Conservation (phyloP, 2,329 filamentous ascomycete species). For the Trichophyton schoenleinii region DNA sequence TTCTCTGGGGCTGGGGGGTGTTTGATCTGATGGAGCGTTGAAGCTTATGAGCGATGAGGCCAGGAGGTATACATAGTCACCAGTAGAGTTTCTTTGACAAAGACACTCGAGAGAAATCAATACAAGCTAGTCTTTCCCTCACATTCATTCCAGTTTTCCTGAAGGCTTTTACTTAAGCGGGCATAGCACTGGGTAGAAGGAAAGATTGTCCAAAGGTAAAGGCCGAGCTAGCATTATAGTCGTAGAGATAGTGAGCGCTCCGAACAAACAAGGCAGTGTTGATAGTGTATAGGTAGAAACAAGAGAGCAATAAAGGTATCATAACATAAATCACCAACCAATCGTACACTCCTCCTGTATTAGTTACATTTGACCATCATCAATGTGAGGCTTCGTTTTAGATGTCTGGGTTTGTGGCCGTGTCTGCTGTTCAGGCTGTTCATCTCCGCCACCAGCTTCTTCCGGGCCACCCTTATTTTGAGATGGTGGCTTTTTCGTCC, state of each 20-base stretch:
- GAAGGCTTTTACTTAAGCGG: too few relatives aligned
- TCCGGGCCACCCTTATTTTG: neutral
- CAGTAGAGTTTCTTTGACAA: conserved; percentile 2
- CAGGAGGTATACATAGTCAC: neutral
- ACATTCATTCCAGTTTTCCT: too few relatives aligned
- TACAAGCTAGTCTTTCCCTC: neutral
- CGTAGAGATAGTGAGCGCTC: neutral
- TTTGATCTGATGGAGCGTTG: neutral
- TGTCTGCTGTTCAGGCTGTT: neutral
- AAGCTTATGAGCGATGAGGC: neutral
- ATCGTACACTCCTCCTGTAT: neutral
- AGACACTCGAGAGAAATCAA: neutral
- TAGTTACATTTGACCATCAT: neutral
- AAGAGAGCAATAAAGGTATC: neutral
- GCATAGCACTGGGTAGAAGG: too few relatives aligned
- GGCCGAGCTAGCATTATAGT: neutral
- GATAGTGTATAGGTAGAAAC: neutral
- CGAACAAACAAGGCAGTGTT: neutral
- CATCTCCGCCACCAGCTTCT: neutral
- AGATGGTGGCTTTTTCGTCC: neutral
- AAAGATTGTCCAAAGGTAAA: neutral
- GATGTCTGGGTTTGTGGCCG: neutral
- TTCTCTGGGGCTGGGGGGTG: neutral
- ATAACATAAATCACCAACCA: neutral
- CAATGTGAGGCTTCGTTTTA: neutral